Conservation (phyloP, 2,329 filamentous ascomycete genomes). For the Colletotrichum tropicicola region DNA sequence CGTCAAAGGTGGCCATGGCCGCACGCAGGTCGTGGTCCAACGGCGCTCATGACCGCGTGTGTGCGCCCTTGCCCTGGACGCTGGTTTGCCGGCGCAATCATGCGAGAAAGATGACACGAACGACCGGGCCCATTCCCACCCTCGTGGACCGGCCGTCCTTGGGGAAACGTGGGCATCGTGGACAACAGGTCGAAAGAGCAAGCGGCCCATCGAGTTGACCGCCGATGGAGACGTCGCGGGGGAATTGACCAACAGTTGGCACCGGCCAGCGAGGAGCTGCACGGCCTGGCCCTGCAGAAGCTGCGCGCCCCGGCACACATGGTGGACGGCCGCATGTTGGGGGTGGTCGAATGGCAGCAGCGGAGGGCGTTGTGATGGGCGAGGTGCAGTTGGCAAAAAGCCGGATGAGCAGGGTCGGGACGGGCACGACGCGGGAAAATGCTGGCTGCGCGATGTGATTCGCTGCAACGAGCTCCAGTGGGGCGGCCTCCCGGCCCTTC, state of each 20-base stretch:
- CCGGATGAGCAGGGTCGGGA: not conserved
- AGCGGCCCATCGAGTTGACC: not conserved
- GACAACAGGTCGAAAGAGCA: not conserved
- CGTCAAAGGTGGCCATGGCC: not conserved
- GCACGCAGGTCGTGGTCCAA: not conserved
- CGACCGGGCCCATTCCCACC: not conserved
- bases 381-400: slow-evolving; percentile 19
- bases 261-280: not conserved
- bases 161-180: not conserved
- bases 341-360: slow-evolving; percentile 27
- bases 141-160: not conserved
- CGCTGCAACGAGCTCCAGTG: slow-evolving; percentile 17
- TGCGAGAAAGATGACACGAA: not conserved
- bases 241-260: slow-evolving; percentile 25
- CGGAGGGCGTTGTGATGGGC: slow-evolving; percentile 3
- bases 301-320: slow-evolving; percentile 12
- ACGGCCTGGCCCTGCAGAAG: slow-evolving; percentile 12
- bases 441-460: slow-evolving; percentile 16
- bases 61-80: not conserved
- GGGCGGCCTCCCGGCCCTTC: slow-evolving; percentile 2
- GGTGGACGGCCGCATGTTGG: slow-evolving; percentile 13
- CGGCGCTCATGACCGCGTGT: not conserved
- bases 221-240: slow-evolving; percentile 4
- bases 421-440: slow-evolving; percentile 1
- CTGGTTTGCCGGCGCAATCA: not conserved